Conservation (phyloP, 352 stramenopile species). For the Pythium grandisporangium region DNA sequence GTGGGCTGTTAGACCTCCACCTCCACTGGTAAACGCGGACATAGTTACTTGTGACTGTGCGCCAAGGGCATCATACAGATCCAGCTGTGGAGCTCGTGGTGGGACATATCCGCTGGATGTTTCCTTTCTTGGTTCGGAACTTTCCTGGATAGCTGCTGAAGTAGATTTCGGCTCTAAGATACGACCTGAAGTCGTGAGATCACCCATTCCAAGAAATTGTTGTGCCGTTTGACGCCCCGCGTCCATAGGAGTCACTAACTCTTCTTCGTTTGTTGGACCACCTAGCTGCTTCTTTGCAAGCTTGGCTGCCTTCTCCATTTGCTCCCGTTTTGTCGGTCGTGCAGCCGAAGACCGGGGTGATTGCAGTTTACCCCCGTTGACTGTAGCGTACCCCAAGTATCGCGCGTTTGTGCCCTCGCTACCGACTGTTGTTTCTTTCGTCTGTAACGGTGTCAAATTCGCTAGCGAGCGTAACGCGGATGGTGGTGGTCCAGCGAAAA, state of each 20-base stretch:
- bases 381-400: conserved; percentile 2
- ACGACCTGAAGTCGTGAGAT: no score
- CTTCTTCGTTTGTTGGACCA: no score
- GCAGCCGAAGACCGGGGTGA: neutral
- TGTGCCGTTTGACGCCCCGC: no score
- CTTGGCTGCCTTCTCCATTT: neutral
- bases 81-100: conserved; percentile 5
- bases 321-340: neutral
- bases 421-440: no score
- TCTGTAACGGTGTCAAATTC: no score
- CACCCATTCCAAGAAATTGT: no score
- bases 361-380: no score
- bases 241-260: no score
- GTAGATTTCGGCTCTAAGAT: no score
- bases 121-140: neutral
- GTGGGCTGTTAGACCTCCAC: neutral
- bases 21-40: no score
- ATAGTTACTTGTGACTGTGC: conserved; percentile 7
- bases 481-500: no score
- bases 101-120: conserved; percentile 5
- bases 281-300: conserved; percentile 2
- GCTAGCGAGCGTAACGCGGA: no score
- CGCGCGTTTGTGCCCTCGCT: neutral
- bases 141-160: conserved; percentile 4
- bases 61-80: conserved; percentile 9